Evolutionary conservation across 2,329 filamentous ascomycete genomes (phyloP).

Genomic region (Amylocarpus encephaloides): DNA sequence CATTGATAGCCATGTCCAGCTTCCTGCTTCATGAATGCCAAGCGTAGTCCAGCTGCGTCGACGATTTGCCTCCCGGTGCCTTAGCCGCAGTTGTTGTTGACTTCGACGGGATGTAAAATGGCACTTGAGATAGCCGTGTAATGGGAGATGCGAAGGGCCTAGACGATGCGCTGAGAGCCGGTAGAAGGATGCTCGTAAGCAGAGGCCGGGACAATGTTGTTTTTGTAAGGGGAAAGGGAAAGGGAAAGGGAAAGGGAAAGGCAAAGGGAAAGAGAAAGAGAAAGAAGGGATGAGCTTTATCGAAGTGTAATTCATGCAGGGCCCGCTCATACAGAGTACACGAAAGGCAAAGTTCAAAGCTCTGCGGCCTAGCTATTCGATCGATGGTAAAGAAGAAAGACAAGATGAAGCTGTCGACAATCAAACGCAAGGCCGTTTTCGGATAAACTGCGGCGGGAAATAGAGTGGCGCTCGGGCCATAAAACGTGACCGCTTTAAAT

Average conservation of each 20-base stretch:
- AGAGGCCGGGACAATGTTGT: not conserved
- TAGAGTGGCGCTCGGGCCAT: too few relatives aligned
- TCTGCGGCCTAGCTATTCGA: not conserved
- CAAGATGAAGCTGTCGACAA: not conserved
- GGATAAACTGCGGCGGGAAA: too few relatives aligned
- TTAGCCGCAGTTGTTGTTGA: not conserved
- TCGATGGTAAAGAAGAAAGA: not conserved
- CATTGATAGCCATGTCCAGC: slow-evolving; percentile 7
- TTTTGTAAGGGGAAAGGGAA: not conserved
- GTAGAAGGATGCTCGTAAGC: too few relatives aligned
- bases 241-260: not conserved
- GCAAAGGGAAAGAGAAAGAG: not conserved
- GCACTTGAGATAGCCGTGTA: not conserved
- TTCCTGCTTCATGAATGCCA: slow-evolving; percentile 7
- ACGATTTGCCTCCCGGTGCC: not conserved
- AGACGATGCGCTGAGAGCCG: not conserved
- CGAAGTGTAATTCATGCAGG: slow-evolving; percentile 12
- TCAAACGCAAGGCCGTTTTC: too few relatives aligned
- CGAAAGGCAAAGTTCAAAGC: not conserved
- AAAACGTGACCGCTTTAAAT: too few relatives aligned
- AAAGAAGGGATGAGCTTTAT: not conserved
- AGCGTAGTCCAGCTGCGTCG: not conserved
- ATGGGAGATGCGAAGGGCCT: not conserved
- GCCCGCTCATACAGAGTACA: slow-evolving; percentile 23
- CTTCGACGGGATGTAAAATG: not conserved